Evolutionary conservation across 202 grass and related monocot species (phyloP), one percentile per base, ranked within the genome.

Genomic region (Zizania palustris): DNA sequence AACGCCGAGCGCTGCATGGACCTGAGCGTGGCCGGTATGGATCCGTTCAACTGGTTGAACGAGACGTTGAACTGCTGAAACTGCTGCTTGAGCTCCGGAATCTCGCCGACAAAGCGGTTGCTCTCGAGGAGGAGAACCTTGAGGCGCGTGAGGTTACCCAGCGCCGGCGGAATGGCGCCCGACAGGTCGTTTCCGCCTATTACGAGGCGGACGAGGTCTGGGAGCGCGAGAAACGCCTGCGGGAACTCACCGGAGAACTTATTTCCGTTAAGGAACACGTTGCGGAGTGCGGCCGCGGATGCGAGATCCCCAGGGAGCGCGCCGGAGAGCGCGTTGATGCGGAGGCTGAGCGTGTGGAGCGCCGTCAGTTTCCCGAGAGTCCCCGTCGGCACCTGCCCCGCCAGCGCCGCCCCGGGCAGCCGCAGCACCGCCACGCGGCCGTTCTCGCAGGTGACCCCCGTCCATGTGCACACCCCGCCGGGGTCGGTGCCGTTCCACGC

Each of bases 51-150:
- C 35, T 71, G 75, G 72, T 92, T 92, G 34, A 59, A 92, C 9
- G 90, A 92, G 39, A 92, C 90, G 65, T 92, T 92, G 72, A 92
- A 86, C 72, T 86, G 75, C 16, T 64, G 67, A 64, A 92, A 83
- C 66, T 55, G 43, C 60, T 68, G 77, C 51, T 78, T 76, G 5
- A 91, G 55, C 7, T 76, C 79, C 1, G 90, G 86, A 72, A 92
- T 77, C 80, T 70, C 62, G 60, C 90, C 90, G 41, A 3, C 42
- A 45, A 93, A 89, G 12, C 53, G 81, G 79, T 93, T 93, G 2
- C 35, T 76, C 77, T 93, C 65, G 11, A 93, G 87, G 5, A 84
- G 71, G 28, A 93, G 87, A 4, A 18, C 16, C 42, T 34, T 61
- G 78, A 93, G 87, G 7, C 71, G 63, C 0, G 90, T 73, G 70